These are phyloP conservation scores for Ogataea henricii DNA, from an alignment of 805 yeast genomes.

Conservation along the genomic window DNA sequence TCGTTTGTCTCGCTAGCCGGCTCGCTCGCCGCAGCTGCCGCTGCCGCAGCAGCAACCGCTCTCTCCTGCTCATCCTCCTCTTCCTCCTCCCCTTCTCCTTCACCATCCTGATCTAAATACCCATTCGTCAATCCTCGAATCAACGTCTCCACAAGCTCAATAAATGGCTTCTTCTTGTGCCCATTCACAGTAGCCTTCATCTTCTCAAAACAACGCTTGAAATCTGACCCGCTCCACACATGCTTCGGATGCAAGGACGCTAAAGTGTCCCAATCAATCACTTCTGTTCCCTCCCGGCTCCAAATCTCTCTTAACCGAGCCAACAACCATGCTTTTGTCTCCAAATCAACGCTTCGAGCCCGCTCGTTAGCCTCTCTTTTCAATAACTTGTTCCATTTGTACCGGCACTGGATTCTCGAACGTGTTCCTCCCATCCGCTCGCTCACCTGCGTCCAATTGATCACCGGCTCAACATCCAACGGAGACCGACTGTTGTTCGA, in stretches of 20 bases:
- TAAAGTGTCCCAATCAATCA: conserved; percentile 56
- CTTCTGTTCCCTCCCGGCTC: conserved; percentile 40
- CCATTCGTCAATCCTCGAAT: conserved; percentile 16
- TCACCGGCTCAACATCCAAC: conserved; percentile 40
- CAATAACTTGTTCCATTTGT: conserved; percentile 87
- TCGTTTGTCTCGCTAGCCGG: background rate
- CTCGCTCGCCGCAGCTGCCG: background rate
- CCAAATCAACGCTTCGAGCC: conserved; percentile 44
- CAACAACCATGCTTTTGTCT: conserved; percentile 54
- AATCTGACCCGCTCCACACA: conserved; percentile 62
- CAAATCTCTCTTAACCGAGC: conserved; percentile 47
- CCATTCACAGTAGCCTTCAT: conserved; percentile 56
- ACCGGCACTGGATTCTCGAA: conserved; percentile 91
- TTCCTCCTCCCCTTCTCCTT: background rate
- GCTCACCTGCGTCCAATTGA: conserved; percentile 91
- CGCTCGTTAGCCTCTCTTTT: conserved; percentile 55
- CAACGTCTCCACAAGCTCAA: conserved; percentile 33
- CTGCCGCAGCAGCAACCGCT: background rate
- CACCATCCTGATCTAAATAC: background rate
- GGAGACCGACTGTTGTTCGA: conserved; percentile 19
- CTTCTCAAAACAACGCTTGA: conserved; percentile 60
- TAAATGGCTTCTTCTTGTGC: conserved; percentile 40
- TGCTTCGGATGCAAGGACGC: conserved; percentile 47
- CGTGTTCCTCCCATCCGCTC: conserved; percentile 88
- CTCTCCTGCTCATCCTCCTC: background rate